Evolutionary conservation across 257 asterid genomes (phyloP).

Genomic region (Jasminum sambac): DNA sequence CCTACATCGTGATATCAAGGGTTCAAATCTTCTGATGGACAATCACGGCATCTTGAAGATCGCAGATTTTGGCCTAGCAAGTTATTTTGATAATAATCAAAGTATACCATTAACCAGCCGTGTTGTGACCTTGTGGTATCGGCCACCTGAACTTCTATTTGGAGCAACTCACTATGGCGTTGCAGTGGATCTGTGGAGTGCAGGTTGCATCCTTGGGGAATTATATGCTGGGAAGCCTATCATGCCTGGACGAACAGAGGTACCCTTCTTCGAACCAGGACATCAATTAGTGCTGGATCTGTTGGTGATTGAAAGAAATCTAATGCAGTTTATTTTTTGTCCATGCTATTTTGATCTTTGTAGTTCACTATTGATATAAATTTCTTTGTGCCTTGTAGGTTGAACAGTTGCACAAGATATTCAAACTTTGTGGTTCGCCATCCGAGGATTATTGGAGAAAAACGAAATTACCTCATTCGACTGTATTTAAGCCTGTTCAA

Average conservation of each 20-base stretch:
- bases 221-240: conserved; percentile 79
- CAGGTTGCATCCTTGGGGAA: conserved; percentile 94
- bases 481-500: conserved; percentile 64
- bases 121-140: conserved; percentile 94
- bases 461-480: conserved; percentile 65
- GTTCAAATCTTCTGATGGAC: conserved; percentile 79
- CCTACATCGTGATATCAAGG: conserved; percentile 88
- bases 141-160: conserved; percentile 93
- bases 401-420: conserved; percentile 86
- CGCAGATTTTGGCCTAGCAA: conserved; percentile 94
- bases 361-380: neutral
- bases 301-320: neutral
- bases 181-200: conserved; percentile 89
- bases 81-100: conserved; percentile 53
- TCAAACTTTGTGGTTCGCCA: conserved; percentile 93
- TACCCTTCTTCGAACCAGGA: conserved; percentile 23
- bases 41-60: conserved; percentile 79
- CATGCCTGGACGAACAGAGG: conserved; percentile 98
- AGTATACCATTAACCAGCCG: conserved; percentile 79
- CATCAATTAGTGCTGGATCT: neutral
- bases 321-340: neutral
- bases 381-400: conserved; percentile 48
- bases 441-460: conserved; percentile 83
- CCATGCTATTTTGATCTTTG: neutral
- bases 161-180: conserved; percentile 83